Evolutionary conservation across 495 filamentous ascomycete species (phyloP), one percentile per base, ranked within the genome.

Genomic region (Hyaloscypha bicolor): DNA sequence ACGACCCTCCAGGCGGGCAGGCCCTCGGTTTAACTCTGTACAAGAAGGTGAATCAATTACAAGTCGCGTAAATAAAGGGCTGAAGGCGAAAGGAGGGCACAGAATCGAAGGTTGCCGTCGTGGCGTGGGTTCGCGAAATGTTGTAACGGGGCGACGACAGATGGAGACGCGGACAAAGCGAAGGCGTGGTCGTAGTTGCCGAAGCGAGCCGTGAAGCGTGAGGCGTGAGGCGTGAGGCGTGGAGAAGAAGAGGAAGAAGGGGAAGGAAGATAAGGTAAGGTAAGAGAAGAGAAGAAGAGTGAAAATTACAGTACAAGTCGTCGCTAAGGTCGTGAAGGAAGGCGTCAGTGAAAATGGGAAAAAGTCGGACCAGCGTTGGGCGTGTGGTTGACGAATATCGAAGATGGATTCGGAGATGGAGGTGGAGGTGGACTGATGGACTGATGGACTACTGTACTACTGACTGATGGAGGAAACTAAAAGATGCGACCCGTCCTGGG

Each of bases 61-160:
- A 67, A 69, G 62, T 67, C 33, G 63, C 57, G 21, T 71, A 59
- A 64, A 66, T 61, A 30, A 65, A 69, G 65, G 52, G 59, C 74
- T 55, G 66, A 55, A 63, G 66, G 62, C 52, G 73, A 52, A 71
- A 67, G 60, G 65, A 74, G 67, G 31, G 67, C 66, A 63, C 60
- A 70, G 73, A 76, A 71, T 64, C 39, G 73, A 68, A 68, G n/a
- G 62, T 60, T 69, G 68, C 65, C 64, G 68, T 69, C 32, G 69
- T 66, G 69, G 63, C 68, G 68, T 35, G 59, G 37, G 63, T 64
- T 60, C 29, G 62, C 35, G 62, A 45, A n/a, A 56, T 14, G 55
- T 37, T 19, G 33, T 35, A 39, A 3, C 29, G 22, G 8, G 58
- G 32, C 25, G 58, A 59, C 35, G 56, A 31, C 56, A 59, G 56